Conservation (phyloP, 2,329 filamentous ascomycete species). For the Magnaporthiopsis incrustans region DNA sequence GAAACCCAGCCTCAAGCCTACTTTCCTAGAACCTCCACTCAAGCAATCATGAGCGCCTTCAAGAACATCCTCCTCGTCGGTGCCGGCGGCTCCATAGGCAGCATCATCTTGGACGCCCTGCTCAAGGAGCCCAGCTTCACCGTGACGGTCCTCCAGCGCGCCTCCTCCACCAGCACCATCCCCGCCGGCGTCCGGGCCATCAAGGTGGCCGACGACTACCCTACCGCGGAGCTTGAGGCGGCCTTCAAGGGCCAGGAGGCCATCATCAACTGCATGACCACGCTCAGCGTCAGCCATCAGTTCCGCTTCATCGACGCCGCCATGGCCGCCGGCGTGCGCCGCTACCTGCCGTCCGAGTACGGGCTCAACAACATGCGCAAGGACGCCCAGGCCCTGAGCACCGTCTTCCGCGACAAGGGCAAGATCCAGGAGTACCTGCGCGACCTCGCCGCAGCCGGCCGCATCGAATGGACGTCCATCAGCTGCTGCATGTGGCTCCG, state of each 20-base stretch:
- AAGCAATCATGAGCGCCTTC: constrained; percentile 13
- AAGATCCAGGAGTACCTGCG: constrained; percentile 20
- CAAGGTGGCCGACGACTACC: constrained; percentile 21
- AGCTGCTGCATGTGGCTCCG: constrained; percentile 21
- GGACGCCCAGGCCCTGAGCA: constrained; percentile 18
- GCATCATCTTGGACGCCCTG: constrained; percentile 20
- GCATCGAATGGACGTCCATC: constrained; percentile 24
- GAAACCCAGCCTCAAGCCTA: no score
- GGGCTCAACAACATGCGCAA: constrained; percentile 25
- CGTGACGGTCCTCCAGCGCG: constrained; percentile 20
- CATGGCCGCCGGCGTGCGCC: constrained; percentile 43
- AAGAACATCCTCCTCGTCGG: constrained; percentile 22
- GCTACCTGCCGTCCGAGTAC: constrained; percentile 49
- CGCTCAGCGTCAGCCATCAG: constrained; percentile 28
- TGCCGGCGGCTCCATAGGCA: constrained; percentile 22
- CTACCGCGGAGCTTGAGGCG: constrained; percentile 15
- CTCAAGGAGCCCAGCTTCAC: constrained; percentile 18
- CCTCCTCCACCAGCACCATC: constrained; percentile 18
- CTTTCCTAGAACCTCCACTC: background rate
- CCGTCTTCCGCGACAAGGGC: constrained; percentile 21
- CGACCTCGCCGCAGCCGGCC: constrained; percentile 15
- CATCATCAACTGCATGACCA: constrained; percentile 34
- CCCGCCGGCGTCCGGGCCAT: constrained; percentile 15
- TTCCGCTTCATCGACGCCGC: constrained; percentile 45
- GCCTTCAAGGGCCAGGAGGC: constrained; percentile 20